These are phyloP conservation scores for Craterostigma plantagineum DNA, from an alignment of 257 asterid genomes.

Conservation along the genomic window DNA sequence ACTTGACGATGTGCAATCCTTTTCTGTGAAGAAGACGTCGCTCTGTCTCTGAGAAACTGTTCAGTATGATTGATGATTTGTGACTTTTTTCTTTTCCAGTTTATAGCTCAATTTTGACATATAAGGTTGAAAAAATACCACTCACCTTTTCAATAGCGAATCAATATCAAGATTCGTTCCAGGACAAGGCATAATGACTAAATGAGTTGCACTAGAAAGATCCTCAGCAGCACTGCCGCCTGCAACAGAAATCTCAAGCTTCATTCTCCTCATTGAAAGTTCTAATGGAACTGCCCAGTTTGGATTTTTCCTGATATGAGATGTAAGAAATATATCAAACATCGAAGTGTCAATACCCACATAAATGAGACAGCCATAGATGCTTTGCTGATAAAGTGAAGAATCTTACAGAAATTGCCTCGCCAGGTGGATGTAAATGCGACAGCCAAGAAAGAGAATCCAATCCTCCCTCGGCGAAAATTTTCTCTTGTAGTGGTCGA, in stretches of 20 bases:
- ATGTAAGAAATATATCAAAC: constrained; percentile 5
- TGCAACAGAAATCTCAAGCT: constrained; percentile 43
- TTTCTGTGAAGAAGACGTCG: constrained; percentile 24
- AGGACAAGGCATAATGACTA: constrained; percentile 36
- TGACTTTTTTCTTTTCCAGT: background rate
- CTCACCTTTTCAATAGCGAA: constrained; percentile 40
- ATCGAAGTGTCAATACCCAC: too few relatives aligned
- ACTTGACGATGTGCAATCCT: constrained; percentile 44
- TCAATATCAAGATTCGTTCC: constrained; percentile 27
- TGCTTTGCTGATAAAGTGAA: constrained; percentile 6
- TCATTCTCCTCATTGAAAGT: constrained; percentile 63
- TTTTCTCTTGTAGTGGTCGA: constrained; percentile 54
- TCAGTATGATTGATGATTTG: constrained; percentile 1
- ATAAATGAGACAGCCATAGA: too few relatives aligned
- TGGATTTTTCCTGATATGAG: constrained; percentile 20
- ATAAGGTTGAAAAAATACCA: background rate
- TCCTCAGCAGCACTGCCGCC: constrained; percentile 53
- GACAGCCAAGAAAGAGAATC: constrained; percentile 68
- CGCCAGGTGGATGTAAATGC: constrained; percentile 51
- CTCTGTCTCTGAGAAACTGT: constrained; percentile 56
- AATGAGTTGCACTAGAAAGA: constrained; percentile 62
- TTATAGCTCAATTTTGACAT: background rate
- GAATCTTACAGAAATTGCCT: constrained; percentile 29
- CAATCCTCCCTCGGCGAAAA: constrained; percentile 64
- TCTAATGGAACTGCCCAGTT: constrained; percentile 41